Evolutionary conservation across 192 early-diverging fungal species (phyloP), one percentile per base, ranked within the genome.

Genomic region (Umbelopsis ramanniana): DNA sequence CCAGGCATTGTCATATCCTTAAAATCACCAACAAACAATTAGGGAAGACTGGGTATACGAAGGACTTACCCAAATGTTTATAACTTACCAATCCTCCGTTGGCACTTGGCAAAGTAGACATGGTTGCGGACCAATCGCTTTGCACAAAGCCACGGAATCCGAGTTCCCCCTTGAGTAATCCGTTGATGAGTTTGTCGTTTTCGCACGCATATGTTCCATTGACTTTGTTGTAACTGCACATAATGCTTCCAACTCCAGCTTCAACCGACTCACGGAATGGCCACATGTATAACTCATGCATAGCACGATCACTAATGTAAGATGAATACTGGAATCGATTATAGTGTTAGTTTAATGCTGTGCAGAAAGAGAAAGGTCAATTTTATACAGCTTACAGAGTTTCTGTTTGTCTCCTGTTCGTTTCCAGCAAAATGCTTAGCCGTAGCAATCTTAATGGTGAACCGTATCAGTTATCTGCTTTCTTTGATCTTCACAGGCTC

Each of bases 191-290:
- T 15, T 74, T 43, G n/a, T 79, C 53, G 73, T 83, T 84, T 72
- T 89, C 80, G 75, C 90, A 91, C 5, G 89, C 81, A 24, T 86
- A 83, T 21, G 76, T 73, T 24, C 74, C 74, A 68, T 91, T 88
- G n/a, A 92, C 23, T 35, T 68, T 60, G 71, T 91, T 91, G 79
- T 91, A 91, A 5, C 79, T 23, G 54, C 90, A 88, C 90, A 91
- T 91, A 45, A 91, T 69, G 23, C 88, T 78, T 40, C 75, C 87
- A 9, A 85, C 88, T 35, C 89, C 90, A 46, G 83, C 88, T 46
- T 86, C 88, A 0, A 84, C 68, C 17, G 72, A 76, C 7, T 77
- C 83, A 46, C 84, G 74, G 71, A 92, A 91, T n/a, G 90, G 87
- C 47, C 69, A 78, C 10, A 89, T 38, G 67, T 91, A 89, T 46